Conservation (phyloP, 192 early-diverging fungal genomes). For the Martensiomyces pterosporus region DNA sequence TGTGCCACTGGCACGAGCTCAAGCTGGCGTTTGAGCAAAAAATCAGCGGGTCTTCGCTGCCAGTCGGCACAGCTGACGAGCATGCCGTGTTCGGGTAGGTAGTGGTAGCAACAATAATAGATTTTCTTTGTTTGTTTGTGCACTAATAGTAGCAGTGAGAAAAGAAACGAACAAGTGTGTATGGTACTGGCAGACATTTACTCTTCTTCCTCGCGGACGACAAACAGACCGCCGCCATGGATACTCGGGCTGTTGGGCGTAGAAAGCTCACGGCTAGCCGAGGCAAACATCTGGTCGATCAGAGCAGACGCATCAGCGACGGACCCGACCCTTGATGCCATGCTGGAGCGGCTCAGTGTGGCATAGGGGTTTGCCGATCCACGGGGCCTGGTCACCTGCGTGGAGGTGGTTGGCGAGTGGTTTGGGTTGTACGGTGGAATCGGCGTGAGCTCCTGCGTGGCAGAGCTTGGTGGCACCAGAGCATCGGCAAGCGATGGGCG, state of each 20-base stretch:
- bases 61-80: too few relatives aligned
- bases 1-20: constrained; percentile 35
- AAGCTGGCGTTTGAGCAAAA: constrained; percentile 8
- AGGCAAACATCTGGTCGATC: constrained; percentile 53
- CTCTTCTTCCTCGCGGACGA: constrained; percentile 45
- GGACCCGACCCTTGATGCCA: too few relatives aligned
- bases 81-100: too few relatives aligned
- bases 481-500: constrained; percentile 48
- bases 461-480: constrained; percentile 39
- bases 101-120: not conserved
- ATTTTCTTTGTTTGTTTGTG: not conserved
- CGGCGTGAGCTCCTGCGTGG: constrained; percentile 24
- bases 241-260: too few relatives aligned
- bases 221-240: constrained; percentile 9
- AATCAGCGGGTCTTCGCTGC: too few relatives aligned
- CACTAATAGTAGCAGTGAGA: not conserved
- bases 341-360: too few relatives aligned
- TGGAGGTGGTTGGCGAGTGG: constrained; percentile 21
- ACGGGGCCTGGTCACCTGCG: constrained; percentile 16
- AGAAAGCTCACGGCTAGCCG: constrained; percentile 40
- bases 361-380: too few relatives aligned
- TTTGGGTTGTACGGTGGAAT: constrained; percentile 14
- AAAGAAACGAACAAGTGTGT: not conserved
- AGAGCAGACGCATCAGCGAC: constrained; percentile 32
- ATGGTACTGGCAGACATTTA: too few relatives aligned